These are phyloP conservation scores for Cordyceps farinosa DNA, from an alignment of 2,329 filamentous ascomycete species.

Conservation along the genomic window DNA sequence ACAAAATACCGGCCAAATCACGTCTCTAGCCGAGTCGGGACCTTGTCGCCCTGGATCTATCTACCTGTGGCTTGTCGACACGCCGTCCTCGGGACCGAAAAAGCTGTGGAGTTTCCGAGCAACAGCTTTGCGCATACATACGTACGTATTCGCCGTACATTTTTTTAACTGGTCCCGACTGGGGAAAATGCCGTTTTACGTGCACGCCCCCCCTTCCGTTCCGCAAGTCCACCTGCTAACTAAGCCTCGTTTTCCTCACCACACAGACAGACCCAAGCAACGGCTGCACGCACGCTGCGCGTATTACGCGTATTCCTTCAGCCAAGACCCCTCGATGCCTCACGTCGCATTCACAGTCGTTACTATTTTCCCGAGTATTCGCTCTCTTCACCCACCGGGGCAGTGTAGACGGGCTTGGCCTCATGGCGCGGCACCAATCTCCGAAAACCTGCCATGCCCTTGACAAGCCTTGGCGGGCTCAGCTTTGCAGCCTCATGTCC, in stretches of 20 bases:
- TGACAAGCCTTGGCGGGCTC: background rate
- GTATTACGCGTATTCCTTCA: conserved; percentile 16
- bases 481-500: background rate
- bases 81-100: conserved; percentile 8
- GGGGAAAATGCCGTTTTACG: conserved; percentile 5
- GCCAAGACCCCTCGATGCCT: background rate
- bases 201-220: background rate
- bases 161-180: background rate
- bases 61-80: background rate
- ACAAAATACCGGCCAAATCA: background rate
- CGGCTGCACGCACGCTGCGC: conserved; percentile 1
- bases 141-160: background rate
- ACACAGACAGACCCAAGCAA: background rate
- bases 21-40: background rate
- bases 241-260: background rate
- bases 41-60: background rate
- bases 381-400: background rate
- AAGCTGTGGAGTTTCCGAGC: conserved; percentile 4
- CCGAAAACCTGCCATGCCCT: background rate
- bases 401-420: background rate
- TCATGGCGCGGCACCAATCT: background rate
- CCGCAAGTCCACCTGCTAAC: background rate
- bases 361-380: background rate
- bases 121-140: background rate
- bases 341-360: background rate